Percentiles rank a stretch among this genome's conserved stretches.
phyloP scores from a whole-genome alignment of 1,284 basidiomycete genomes.

The Leccinum pachyderme region DNA sequence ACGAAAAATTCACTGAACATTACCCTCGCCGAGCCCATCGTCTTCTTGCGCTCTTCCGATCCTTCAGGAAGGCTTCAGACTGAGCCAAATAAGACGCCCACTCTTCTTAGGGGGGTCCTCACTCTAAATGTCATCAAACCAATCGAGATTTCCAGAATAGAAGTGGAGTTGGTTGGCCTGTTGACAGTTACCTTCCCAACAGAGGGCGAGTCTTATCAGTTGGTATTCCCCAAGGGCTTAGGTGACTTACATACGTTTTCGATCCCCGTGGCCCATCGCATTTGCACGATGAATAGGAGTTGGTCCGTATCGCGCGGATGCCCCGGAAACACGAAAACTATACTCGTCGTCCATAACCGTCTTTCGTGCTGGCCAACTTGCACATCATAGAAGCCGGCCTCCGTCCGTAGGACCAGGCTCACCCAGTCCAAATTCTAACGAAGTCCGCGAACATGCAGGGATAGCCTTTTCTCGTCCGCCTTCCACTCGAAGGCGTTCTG shows the following conservation, averaged over 20 bases:
- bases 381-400: slow-evolving; percentile 44
- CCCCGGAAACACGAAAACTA: slow-evolving; percentile 75
- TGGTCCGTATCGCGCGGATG: slow-evolving; percentile 75
- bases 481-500: slow-evolving; percentile 6
- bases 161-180: slow-evolving; percentile 75
- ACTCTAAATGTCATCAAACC: slow-evolving; percentile 80
- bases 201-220: slow-evolving; percentile 60
- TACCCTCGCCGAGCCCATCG: slow-evolving; percentile 79
- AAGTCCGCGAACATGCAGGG: slow-evolving; percentile 30
- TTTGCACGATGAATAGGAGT: slow-evolving; percentile 50
- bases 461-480: neutral
- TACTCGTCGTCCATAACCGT: slow-evolving; percentile 74
- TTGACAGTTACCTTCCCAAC: slow-evolving; percentile 62
- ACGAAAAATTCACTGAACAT: slow-evolving; percentile 50
- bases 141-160: slow-evolving; percentile 83
- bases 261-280: neutral
- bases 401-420: slow-evolving; percentile 81
- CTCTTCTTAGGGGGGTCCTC: slow-evolving; percentile 84
- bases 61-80: slow-evolving; percentile 29
- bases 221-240: neutral
- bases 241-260: neutral
- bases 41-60: slow-evolving; percentile 65
- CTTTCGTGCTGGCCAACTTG: slow-evolving; percentile 58
- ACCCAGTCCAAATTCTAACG: slow-evolving; percentile 33
- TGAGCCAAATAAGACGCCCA: slow-evolving; percentile 46